phyloP scores from a whole-genome alignment of 1,284 basidiomycete genomes.

The Psilocybe mexicana region DNA sequence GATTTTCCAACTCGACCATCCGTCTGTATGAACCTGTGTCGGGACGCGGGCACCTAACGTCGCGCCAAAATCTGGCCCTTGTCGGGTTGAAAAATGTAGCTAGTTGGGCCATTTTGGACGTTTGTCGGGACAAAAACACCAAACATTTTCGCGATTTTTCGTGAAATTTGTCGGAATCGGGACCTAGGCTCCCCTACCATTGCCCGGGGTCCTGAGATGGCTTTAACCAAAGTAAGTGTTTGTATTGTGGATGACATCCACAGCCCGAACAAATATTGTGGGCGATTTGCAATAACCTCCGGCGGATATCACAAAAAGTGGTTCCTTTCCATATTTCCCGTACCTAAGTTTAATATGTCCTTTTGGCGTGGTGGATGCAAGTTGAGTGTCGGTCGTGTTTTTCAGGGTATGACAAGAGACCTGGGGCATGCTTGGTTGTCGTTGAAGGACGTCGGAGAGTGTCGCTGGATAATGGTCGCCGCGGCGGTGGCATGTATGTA shows the following conservation, averaged over 20 bases:
- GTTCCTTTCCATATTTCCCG: background rate
- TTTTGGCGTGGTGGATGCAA: background rate
- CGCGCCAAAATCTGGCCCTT: no score
- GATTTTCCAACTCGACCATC: no score
- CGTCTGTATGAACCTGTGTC: no score
- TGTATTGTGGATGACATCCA: background rate
- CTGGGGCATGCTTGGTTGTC: background rate
- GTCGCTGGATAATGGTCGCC: no score
- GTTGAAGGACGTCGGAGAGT: constrained; percentile 1
- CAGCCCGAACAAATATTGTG: background rate
- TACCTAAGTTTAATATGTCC: background rate
- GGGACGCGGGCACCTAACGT: no score
- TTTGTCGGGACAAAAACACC: no score
- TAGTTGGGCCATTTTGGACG: no score
- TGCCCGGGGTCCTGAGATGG: background rate
- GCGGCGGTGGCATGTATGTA: no score
- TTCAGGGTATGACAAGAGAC: background rate
- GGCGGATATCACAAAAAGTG: background rate
- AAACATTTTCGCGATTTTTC: no score
- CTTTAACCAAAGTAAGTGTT: background rate
- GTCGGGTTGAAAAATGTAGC: no score
- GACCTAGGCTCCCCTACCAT: no score
- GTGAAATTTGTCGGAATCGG: no score
- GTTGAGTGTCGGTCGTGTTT: background rate
- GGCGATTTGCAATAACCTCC: background rate